A percentile compares a stretch with the other conserved stretches of the same genome.
Conservation (phyloP, 2,329 filamentous ascomycete genomes). For the Pyricularia grisea region DNA sequence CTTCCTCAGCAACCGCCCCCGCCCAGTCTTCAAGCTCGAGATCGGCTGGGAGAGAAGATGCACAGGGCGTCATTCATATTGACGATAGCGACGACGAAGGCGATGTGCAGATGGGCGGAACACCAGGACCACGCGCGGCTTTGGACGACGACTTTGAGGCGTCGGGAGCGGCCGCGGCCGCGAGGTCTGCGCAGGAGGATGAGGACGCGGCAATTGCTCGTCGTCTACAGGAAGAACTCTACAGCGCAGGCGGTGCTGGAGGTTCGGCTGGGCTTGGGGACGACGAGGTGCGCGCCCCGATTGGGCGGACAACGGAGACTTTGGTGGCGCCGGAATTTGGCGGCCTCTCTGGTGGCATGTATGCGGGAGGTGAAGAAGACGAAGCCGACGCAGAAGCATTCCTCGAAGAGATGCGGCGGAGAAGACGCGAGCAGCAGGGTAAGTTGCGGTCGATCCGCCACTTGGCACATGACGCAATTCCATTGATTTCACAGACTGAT, state of each 20-base stretch:
- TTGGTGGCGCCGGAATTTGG: constrained; percentile 54
- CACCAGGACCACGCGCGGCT: constrained; percentile 6
- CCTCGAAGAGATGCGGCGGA: constrained; percentile 50
- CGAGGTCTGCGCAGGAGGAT: constrained; percentile 53
- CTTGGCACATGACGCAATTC: not conserved
- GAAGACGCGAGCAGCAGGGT: constrained; percentile 21
- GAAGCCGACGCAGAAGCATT: constrained; percentile 51
- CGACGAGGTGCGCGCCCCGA: constrained; percentile 75
- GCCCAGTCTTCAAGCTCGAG: constrained; percentile 9
- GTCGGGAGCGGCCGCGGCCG: constrained; percentile 28
- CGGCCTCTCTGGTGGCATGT: constrained; percentile 28
- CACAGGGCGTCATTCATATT: constrained; percentile 58
- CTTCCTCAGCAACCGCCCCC: not conserved
- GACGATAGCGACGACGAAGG: constrained; percentile 65
- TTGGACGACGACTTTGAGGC: constrained; percentile 24
- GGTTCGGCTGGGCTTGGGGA: constrained; percentile 11
- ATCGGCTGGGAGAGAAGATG: constrained; percentile 37
- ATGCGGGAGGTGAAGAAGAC: constrained; percentile 39
- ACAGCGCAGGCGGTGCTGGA: constrained; percentile 43
- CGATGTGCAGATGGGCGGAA: constrained; percentile 25
- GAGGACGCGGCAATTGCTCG: constrained; percentile 92
- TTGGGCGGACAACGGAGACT: constrained; percentile 85
- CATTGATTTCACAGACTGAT: not conserved
- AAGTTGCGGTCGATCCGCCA: not conserved
- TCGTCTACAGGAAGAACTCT: constrained; percentile 85